phyloP scores from a whole-genome alignment of 495 filamentous ascomycete species.

The Aspergillus ellipticus region DNA sequence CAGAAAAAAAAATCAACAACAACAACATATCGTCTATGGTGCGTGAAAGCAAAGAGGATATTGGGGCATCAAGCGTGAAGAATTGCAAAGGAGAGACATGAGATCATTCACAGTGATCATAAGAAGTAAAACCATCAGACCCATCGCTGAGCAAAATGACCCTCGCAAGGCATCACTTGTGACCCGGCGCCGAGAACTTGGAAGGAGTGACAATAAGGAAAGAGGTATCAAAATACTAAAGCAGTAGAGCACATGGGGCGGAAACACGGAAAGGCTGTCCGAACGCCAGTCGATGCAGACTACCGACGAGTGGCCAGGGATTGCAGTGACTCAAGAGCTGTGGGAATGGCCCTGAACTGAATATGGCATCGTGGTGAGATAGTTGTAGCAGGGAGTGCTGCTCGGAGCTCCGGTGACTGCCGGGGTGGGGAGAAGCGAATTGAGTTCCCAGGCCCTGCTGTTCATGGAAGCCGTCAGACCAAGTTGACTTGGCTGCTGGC shows the following conservation, averaged over 20 bases:
- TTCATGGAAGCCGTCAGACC: slow-evolving; percentile 22
- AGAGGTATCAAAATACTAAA: slow-evolving; percentile 9
- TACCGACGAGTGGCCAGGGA: background rate
- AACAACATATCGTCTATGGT: slow-evolving; percentile 40
- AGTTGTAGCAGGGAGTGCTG: slow-evolving; percentile 28
- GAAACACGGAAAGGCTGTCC: slow-evolving; percentile 4
- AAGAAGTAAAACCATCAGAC: slow-evolving; percentile 9
- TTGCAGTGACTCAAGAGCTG: slow-evolving; percentile 12
- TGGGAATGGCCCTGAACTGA: slow-evolving; percentile 27
- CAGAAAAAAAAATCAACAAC: no score
- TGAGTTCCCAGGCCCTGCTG: slow-evolving; percentile 35
- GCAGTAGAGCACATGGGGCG: slow-evolving; percentile 14
- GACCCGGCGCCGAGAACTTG: background rate
- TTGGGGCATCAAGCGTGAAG: slow-evolving; percentile 37
- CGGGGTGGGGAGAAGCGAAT: slow-evolving; percentile 19
- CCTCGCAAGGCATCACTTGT: slow-evolving; percentile 25
- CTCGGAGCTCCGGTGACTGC: slow-evolving; percentile 17
- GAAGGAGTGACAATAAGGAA: slow-evolving; percentile 42
- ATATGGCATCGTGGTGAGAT: slow-evolving; percentile 36
- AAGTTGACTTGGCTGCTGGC: slow-evolving; percentile 30
- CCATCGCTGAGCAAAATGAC: slow-evolving; percentile 18
- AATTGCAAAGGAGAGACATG: slow-evolving; percentile 40
- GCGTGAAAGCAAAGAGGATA: slow-evolving; percentile 25
- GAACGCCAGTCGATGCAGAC: slow-evolving; percentile 17
- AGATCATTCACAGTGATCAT: slow-evolving; percentile 32